These are phyloP conservation scores for Annona squamosa DNA, from an alignment of 164 flowering plant species.

Conservation along the genomic window DNA sequence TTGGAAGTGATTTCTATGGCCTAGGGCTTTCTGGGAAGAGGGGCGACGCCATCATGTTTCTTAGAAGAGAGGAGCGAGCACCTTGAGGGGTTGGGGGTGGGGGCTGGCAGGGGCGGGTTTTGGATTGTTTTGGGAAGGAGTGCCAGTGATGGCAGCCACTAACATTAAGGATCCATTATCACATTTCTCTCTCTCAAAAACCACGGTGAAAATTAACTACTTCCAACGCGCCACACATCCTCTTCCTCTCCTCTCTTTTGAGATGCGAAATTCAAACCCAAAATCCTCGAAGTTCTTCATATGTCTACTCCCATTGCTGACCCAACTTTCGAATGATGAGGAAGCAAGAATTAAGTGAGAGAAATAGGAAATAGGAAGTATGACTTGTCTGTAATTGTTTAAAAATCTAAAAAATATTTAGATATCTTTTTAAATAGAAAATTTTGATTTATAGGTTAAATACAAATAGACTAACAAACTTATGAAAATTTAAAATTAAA, in stretches of 20 bases:
- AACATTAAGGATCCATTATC: constrained; percentile 27
- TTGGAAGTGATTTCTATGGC: constrained; percentile 62
- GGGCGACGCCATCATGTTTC: constrained; percentile 33
- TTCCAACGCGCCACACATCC: neutral
- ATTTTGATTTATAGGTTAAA: too few species aligned
- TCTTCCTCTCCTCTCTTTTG: neutral
- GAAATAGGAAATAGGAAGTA: neutral
- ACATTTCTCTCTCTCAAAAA: constrained; percentile 3
- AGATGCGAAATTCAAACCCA: neutral
- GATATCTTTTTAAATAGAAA: too few species aligned
- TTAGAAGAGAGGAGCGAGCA: constrained; percentile 48
- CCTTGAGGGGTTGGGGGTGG: constrained; percentile 11
- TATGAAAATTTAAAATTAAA: too few species aligned
- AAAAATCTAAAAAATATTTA: too few species aligned
- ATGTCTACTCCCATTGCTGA: neutral
- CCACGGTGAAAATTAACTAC: neutral
- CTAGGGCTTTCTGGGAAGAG: constrained; percentile 37
- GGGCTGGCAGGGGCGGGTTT: constrained; percentile 1
- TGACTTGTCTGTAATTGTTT: too few species aligned
- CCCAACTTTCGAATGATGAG: neutral
- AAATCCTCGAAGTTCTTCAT: neutral
- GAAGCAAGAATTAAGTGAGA: neutral
- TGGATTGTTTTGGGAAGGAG: constrained; percentile 15
- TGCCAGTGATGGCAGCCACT: constrained; percentile 63
- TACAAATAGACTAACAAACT: too few species aligned